These are phyloP conservation scores for Vachellia collinsii DNA, from an alignment of 306 rosid species.

Conservation along the genomic window DNA sequence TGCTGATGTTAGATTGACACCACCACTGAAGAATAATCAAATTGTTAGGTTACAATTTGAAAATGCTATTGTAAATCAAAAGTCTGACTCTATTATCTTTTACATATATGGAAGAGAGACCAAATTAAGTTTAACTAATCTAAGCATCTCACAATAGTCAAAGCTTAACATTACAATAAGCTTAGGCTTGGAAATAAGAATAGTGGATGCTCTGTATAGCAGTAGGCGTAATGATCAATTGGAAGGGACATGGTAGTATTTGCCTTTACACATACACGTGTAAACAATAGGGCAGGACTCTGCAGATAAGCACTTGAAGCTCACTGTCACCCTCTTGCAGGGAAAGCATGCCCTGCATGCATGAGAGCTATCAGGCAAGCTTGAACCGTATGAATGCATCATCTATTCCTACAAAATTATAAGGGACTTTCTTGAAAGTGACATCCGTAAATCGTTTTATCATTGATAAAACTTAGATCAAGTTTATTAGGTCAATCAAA, in stretches of 20 bases:
- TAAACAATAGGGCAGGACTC: conserved; percentile 89
- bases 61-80: not conserved
- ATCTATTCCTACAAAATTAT: conserved; percentile 29
- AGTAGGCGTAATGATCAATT: conserved; percentile 38
- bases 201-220: no score
- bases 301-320: conserved; percentile 72
- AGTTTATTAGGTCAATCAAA: no score
- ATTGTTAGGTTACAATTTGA: not conserved
- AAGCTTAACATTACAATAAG: not conserved
- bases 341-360: conserved; percentile 90
- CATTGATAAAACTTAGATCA: no score
- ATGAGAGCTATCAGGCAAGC: conserved; percentile 79
- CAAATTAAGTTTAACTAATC: conserved; percentile 23
- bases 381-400: conserved; percentile 57
- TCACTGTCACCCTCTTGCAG: conserved; percentile 88
- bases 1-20: not conserved
- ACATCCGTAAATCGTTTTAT: not conserved
- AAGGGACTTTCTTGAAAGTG: not conserved
- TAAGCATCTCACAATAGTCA: not conserved
- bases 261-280: conserved; percentile 79
- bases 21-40: not conserved
- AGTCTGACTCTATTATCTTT: not conserved
- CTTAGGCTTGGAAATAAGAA: not conserved
- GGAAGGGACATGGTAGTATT: conserved; percentile 83
- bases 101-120: not conserved